Evolutionary conservation across 805 yeast species (phyloP).

Genomic region (Danielia oregonensis): DNA sequence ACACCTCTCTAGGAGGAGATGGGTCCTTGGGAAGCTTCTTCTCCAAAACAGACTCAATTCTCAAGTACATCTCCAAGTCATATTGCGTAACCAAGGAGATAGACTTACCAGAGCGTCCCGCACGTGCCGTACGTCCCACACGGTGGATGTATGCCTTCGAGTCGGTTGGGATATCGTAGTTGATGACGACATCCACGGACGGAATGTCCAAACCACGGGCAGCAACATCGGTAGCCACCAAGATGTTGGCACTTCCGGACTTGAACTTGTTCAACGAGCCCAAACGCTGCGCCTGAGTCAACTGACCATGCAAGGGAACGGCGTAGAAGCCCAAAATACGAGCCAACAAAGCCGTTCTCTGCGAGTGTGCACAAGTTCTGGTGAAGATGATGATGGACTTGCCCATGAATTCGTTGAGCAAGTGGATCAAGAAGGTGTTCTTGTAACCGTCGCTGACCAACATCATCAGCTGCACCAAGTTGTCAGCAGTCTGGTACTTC

Average conservation of each 20-base stretch:
- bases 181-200: conserved; percentile 69
- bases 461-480: conserved; percentile 84
- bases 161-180: conserved; percentile 79
- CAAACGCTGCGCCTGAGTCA: conserved; percentile 77
- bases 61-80: conserved; percentile 80
- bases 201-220: conserved; percentile 88
- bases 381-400: conserved; percentile 88
- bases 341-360: conserved; percentile 78
- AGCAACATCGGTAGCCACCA: conserved; percentile 85
- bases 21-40: conserved; percentile 81
- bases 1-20: conserved; percentile 69
- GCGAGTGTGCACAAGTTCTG: conserved; percentile 93
- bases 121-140: conserved; percentile 95
- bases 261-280: conserved; percentile 80
- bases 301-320: conserved; percentile 91
- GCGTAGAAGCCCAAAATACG: conserved; percentile 83
- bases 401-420: conserved; percentile 79
- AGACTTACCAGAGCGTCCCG: conserved; percentile 86
- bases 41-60: conserved; percentile 84
- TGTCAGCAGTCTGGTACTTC: conserved; percentile 89
- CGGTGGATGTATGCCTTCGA: conserved; percentile 82
- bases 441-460: conserved; percentile 91
- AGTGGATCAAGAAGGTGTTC: conserved; percentile 78
- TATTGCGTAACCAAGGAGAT: conserved; percentile 90
- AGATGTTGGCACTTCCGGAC: conserved; percentile 61